phyloP scores from a whole-genome alignment of 2,329 filamentous ascomycete genomes.

The Magnaporthales sp. region DNA sequence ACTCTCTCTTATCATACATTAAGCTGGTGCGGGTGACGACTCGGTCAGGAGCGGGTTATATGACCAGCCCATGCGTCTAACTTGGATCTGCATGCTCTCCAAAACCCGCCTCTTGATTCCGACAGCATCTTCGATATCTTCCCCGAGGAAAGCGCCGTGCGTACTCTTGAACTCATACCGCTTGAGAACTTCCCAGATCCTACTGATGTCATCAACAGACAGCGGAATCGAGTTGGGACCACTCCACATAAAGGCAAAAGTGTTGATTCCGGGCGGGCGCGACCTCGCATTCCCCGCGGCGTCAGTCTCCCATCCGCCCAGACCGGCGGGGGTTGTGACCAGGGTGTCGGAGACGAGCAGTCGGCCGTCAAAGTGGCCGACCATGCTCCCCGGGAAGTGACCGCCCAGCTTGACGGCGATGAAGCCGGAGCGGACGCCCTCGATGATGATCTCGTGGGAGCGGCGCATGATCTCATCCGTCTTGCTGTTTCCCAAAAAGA shows the following conservation, averaged over 20 bases:
- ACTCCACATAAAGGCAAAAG: constrained; percentile 68
- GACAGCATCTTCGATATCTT: constrained; percentile 47
- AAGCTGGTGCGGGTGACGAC: neutral
- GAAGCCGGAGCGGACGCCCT: constrained; percentile 25
- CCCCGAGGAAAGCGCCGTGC: constrained; percentile 57
- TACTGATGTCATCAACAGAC: constrained; percentile 48
- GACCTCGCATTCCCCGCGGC: constrained; percentile 24
- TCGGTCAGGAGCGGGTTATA: constrained; percentile 21
- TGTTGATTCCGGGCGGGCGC: constrained; percentile 36
- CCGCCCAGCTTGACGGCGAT: constrained; percentile 64
- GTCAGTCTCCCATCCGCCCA: constrained; percentile 38
- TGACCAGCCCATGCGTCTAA: constrained; percentile 39
- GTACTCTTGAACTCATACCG: constrained; percentile 54
- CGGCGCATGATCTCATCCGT: constrained; percentile 26
- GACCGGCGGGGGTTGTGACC: constrained; percentile 55
- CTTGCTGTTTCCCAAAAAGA: constrained; percentile 34
- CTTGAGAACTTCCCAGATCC: constrained; percentile 63
- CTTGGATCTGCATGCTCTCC: constrained; percentile 70
- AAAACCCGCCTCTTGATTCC: constrained; percentile 55
- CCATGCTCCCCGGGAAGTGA: constrained; percentile 69
- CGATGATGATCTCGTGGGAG: neutral
- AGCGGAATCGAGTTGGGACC: constrained; percentile 70
- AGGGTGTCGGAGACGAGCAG: constrained; percentile 74
- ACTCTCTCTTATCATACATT: neutral
- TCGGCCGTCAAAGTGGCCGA: constrained; percentile 51